phyloP scores from a whole-genome alignment of 805 yeast genomes.

The Metschnikowia reukaufii region DNA sequence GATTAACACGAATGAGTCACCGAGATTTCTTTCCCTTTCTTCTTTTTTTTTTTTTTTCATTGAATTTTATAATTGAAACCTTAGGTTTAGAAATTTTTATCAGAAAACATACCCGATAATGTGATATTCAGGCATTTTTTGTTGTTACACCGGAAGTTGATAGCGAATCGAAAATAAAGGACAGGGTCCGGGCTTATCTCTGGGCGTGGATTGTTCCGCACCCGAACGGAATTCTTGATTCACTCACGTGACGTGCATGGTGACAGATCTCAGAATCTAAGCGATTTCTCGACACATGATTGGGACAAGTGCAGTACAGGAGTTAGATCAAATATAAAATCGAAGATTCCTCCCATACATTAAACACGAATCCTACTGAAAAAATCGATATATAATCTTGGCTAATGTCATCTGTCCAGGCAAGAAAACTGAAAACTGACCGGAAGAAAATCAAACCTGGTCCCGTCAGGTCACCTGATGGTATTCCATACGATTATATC shows the following conservation, averaged over 20 bases:
- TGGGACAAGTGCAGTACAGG: not conserved
- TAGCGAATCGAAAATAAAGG: not conserved
- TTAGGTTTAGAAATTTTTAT: not conserved
- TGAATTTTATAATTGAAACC: too few relatives aligned
- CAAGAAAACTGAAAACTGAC: not conserved
- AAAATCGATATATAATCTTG: too few relatives aligned
- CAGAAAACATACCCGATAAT: slow-evolving; percentile 15
- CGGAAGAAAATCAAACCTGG: slow-evolving; percentile 2
- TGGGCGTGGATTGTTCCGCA: not conserved
- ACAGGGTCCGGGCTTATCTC: not conserved
- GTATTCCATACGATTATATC: slow-evolving; percentile 58
- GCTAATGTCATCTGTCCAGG: not conserved
- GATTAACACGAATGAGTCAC: not conserved
- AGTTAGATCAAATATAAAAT: too few relatives aligned
- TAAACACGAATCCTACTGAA: too few relatives aligned
- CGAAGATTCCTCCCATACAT: too few relatives aligned
- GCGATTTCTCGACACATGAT: not conserved
- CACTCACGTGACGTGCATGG: not conserved
- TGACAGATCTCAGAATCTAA: not conserved
- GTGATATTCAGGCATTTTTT: slow-evolving; percentile 10
- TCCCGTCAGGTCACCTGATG: slow-evolving; percentile 30
- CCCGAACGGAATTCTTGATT: not conserved
- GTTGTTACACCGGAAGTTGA: not conserved
- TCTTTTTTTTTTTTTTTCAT: not conserved
- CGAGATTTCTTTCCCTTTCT: not conserved